Conservation (phyloP, 2,329 filamentous ascomycete genomes). For the Fusarium tuaranense region DNA sequence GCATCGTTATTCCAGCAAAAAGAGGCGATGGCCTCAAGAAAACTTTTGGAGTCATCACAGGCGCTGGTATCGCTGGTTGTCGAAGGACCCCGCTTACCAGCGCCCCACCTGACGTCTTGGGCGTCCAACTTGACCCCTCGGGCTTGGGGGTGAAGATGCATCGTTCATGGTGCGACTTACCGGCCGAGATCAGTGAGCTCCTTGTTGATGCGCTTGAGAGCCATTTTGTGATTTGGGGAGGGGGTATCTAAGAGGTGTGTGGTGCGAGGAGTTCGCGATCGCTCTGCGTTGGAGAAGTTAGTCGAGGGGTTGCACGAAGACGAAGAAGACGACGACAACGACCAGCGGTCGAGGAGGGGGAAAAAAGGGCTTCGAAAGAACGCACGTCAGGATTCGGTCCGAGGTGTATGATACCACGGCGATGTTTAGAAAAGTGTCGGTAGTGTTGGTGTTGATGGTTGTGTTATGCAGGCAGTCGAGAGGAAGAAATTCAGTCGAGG, state of each 20-base stretch:
- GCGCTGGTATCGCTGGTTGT: slow-evolving; percentile 28
- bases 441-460: slow-evolving; percentile 19
- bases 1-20: slow-evolving; percentile 3
- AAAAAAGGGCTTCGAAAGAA: slow-evolving; percentile 29
- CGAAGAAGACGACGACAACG: neutral
- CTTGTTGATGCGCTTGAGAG: slow-evolving; percentile 95
- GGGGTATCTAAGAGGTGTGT: slow-evolving; percentile 44
- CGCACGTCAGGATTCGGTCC: slow-evolving; percentile 45
- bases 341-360: slow-evolving; percentile 24
- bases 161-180: slow-evolving; percentile 63
- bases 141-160: slow-evolving; percentile 25
- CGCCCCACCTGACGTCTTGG: slow-evolving; percentile 54
- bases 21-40: neutral
- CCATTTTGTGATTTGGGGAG: slow-evolving; percentile 68
- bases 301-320: slow-evolving; percentile 29
- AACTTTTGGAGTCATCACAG: slow-evolving; percentile 18
- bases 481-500: slow-evolving; percentile 43
- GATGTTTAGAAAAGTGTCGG: slow-evolving; percentile 10
- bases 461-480: slow-evolving; percentile 23
- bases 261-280: slow-evolving; percentile 43
- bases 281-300: slow-evolving; percentile 42
- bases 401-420: slow-evolving; percentile 24
- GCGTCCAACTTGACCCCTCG: slow-evolving; percentile 43
- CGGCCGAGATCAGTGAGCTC: slow-evolving; percentile 90
- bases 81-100: slow-evolving; percentile 51